Base-by-base conservation (phyloP, 768 basidiomycete genomes). In the Russula brevipes region DNA sequence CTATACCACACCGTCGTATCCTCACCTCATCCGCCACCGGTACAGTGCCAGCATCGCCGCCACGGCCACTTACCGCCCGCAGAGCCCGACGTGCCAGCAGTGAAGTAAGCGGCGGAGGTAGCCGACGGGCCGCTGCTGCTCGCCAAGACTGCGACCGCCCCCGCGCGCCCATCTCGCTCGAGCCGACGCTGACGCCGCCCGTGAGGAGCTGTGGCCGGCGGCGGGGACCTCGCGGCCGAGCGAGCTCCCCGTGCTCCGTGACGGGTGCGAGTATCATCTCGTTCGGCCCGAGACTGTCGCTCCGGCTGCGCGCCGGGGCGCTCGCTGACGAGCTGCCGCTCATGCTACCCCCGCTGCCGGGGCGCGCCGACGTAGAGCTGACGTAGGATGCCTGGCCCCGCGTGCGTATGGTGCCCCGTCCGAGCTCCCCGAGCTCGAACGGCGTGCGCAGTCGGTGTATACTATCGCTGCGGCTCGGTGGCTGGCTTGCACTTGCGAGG, bases 361-460 rank as follows among this genome's bases (percentile, higher is more conserved):
- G 24, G 24, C 24, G 24, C 24, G 24, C 24, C 24, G 24, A 24
- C 24, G 54, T 5, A 11, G 49, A 24, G 6, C 36, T 38, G 4
- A 3, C 41, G 24, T 24, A 24, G 24, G 24, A 1, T 24, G 24
- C 41, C 9, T 58, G 63, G 33, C 45, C 31, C n/a, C n/a, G n/a
- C n/a, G n/a, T n/a, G 24, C 58, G 46, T 5, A 64, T 14, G 54
- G 56, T 41, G 16, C 56, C 52, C 11, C 53, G 63, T 19, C 54
- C 61, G 49, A 64, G 54, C 50, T 64, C 65, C 16, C 65, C 65
- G 50, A 66, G 63, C 45, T 66, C 66, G 17, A 59, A 53, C 17
- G 57, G 57, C 33, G 56, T 51, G 4, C 57, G 62, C 4, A 52
- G 53, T 11, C 50, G 53, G 42, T 64, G 64, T 2, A 65, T 39